A percentile compares a stretch with the other conserved stretches of the same genome.
Evolutionary conservation across 768 basidiomycete species (phyloP).

Genomic region (Pisolithus orientalis): DNA sequence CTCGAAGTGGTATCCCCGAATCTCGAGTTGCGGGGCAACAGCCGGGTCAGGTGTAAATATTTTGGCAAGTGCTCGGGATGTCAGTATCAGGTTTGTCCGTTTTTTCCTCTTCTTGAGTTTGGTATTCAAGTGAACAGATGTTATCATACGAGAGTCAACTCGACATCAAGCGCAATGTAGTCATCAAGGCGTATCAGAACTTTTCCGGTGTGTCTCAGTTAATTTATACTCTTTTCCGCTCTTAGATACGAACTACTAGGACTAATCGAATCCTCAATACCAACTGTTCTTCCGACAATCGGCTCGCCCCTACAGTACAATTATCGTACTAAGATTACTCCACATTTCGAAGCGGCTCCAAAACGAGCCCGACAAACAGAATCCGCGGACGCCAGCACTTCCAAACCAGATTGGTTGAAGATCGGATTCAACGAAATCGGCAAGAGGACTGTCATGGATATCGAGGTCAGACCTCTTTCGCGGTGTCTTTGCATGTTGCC

Average conservation of each 20-base stretch:
- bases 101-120: not conserved
- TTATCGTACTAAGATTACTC: constrained; percentile 96
- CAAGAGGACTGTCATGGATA: constrained; percentile 73
- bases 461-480: constrained; percentile 56
- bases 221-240: constrained; percentile 19
- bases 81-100: constrained; percentile 72
- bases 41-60: constrained; percentile 70
- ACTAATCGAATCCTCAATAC: constrained; percentile 51
- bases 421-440: constrained; percentile 89
- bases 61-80: constrained; percentile 90
- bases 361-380: constrained; percentile 27
- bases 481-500: too few relatives aligned
- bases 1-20: constrained; percentile 62
- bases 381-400: not conserved
- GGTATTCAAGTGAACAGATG: constrained; percentile 45
- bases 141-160: constrained; percentile 84
- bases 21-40: constrained; percentile 55
- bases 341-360: constrained; percentile 84
- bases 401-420: constrained; percentile 61
- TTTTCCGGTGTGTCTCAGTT: constrained; percentile 43
- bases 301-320: constrained; percentile 85
- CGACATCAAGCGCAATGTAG: constrained; percentile 77
- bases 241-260: constrained; percentile 23
- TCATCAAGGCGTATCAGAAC: constrained; percentile 75
- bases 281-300: constrained; percentile 65